Evolutionary conservation across 257 asterid species (phyloP).

Genomic region (Solanum sitiens): DNA sequence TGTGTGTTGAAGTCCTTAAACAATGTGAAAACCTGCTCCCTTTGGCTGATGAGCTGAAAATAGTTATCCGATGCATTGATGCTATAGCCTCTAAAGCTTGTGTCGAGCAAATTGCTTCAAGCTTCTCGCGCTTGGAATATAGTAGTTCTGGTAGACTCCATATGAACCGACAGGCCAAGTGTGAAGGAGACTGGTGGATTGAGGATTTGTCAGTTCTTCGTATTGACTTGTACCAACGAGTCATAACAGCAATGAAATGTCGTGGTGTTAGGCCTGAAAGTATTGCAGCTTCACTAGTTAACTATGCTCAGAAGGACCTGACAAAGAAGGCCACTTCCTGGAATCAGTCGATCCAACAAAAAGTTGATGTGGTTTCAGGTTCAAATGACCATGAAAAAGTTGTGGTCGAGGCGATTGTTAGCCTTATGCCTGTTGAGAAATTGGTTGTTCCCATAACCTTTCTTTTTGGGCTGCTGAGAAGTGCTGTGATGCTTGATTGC

Average conservation of each 20-base stretch:
- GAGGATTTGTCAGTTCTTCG: conserved; percentile 79
- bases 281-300: conserved; percentile 77
- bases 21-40: conserved; percentile 82
- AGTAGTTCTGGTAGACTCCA: conserved; percentile 93
- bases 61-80: conserved; percentile 64
- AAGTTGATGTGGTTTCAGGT: conserved; percentile 24
- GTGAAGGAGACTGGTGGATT: conserved; percentile 94
- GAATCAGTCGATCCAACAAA: conserved; percentile 45
- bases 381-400: conserved; percentile 42
- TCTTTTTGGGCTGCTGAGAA: conserved; percentile 66
- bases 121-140: conserved; percentile 87
- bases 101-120: conserved; percentile 94
- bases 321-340: conserved; percentile 58
- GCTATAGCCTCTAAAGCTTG: conserved; percentile 90
- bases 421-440: conserved; percentile 88
- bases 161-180: conserved; percentile 63
- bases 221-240: conserved; percentile 58
- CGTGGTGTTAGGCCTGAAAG: conserved; percentile 95
- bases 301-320: conserved; percentile 69
- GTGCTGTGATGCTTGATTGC: conserved; percentile 79
- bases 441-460: conserved; percentile 66
- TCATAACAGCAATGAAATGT: conserved; percentile 76
- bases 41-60: conserved; percentile 69
- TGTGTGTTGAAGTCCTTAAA: conserved; percentile 79
- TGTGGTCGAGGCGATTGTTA: conserved; percentile 74